phyloP scores from a whole-genome alignment of 441 rosid genomes.

The Codiaeum variegatum region DNA sequence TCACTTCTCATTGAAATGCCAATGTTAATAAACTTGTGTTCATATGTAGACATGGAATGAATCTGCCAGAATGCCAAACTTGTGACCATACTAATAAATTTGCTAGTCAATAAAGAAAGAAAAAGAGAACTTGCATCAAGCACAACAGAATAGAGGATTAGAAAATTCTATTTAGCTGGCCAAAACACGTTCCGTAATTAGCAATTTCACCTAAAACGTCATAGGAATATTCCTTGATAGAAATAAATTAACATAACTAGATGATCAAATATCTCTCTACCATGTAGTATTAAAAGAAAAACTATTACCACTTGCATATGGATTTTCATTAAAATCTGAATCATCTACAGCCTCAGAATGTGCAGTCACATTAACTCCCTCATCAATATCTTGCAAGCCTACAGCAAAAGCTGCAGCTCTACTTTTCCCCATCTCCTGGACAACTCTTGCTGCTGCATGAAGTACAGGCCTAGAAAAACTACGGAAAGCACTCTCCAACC shows the following conservation, averaged over 20 bases:
- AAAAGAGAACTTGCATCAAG: constrained; percentile 2
- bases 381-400: constrained; percentile 94
- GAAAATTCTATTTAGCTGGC: not conserved
- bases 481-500: constrained; percentile 98
- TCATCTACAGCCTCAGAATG: constrained; percentile 63
- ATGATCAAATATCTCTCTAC: not conserved
- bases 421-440: constrained; percentile 98
- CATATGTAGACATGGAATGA: not conserved
- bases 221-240: not conserved
- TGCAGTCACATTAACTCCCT: constrained; percentile 66
- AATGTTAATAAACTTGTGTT: not conserved
- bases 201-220: not conserved
- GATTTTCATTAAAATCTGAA: constrained; percentile 69
- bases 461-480: constrained; percentile 99
- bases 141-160: not conserved
- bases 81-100: not conserved
- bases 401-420: constrained; percentile 96
- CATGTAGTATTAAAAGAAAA: not conserved
- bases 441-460: constrained; percentile 99
- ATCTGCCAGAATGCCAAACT: not conserved
- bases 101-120: not conserved
- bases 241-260: not conserved
- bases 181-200: not conserved
- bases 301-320: constrained; percentile 73
- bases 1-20: too few species aligned